Evolutionary conservation across 2,329 filamentous ascomycete genomes (phyloP).

Genomic region (Aspergillus sojae): DNA sequence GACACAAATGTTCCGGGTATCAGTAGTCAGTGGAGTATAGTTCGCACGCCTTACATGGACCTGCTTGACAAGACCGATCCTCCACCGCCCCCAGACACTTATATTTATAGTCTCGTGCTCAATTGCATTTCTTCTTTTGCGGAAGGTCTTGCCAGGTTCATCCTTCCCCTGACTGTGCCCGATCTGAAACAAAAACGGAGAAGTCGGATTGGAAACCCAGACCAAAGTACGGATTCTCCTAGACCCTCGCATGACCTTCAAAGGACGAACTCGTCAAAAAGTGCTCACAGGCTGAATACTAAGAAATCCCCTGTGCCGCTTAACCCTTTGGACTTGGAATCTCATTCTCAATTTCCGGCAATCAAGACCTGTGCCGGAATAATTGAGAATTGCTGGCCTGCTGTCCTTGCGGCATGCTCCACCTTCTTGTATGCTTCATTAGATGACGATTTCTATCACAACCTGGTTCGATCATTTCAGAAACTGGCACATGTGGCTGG

Average conservation of each 20-base stretch:
- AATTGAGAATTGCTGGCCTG: conserved; percentile 93
- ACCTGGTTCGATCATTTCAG: conserved; percentile 88
- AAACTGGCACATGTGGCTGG: conserved; percentile 95
- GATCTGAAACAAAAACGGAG: conserved; percentile 61
- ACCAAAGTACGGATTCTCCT: conserved; percentile 39
- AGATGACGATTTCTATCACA: conserved; percentile 92
- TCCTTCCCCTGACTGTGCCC: conserved; percentile 86
- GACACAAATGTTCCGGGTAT: conserved; percentile 73
- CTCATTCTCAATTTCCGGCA: conserved; percentile 70
- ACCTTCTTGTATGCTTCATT: conserved; percentile 91
- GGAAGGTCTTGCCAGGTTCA: conserved; percentile 89
- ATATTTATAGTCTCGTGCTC: conserved; percentile 85
- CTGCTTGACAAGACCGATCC: conserved; percentile 90
- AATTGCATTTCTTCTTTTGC: conserved; percentile 88
- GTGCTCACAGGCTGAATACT: conserved; percentile 24
- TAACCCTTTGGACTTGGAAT: conserved; percentile 77
- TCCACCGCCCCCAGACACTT: conserved; percentile 83
- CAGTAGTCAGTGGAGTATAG: conserved; percentile 86
- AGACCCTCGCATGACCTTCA: conserved; percentile 32
- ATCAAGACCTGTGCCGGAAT: conserved; percentile 78
- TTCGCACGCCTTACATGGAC: conserved; percentile 86
- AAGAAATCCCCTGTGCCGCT: conserved; percentile 57
- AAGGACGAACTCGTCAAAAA: conserved; percentile 33
- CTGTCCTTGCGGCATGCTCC: conserved; percentile 89
- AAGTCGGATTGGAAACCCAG: conserved; percentile 37